These are phyloP conservation scores for Massarina eburnea DNA, from an alignment of 2,329 filamentous ascomycete genomes.

Conservation along the genomic window DNA sequence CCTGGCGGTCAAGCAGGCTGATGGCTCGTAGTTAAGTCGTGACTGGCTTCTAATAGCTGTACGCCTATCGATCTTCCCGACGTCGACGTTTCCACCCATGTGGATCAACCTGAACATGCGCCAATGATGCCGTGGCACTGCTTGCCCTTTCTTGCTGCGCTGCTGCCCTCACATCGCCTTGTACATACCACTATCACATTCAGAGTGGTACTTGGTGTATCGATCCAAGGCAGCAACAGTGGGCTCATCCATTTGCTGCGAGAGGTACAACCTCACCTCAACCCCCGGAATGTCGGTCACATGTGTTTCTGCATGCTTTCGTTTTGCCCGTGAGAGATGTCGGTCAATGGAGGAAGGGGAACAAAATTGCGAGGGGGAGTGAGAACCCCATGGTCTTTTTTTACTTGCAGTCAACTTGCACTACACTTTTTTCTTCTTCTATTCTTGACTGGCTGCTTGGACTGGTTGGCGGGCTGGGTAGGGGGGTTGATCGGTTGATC, in stretches of 20 bases:
- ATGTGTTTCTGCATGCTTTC: background rate
- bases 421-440: too few relatives aligned
- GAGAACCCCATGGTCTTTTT: too few relatives aligned
- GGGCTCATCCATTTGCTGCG: background rate
- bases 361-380: background rate
- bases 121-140: background rate
- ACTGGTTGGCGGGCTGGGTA: too few relatives aligned
- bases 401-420: background rate
- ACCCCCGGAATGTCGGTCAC: background rate
- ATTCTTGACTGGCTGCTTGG: too few relatives aligned
- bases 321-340: background rate
- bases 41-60: slow-evolving; percentile 10
- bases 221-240: background rate
- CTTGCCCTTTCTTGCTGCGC: background rate
- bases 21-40: slow-evolving; percentile 20
- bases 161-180: background rate
- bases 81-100: background rate
- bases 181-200: background rate
- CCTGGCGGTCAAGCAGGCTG: slow-evolving; percentile 44
- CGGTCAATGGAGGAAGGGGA: background rate
- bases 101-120: background rate
- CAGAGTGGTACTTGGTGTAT: background rate
- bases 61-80: background rate
- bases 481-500: too few relatives aligned
- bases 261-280: background rate